phyloP scores from a whole-genome alignment of 768 basidiomycete genomes.

The Podaxis sp. region DNA sequence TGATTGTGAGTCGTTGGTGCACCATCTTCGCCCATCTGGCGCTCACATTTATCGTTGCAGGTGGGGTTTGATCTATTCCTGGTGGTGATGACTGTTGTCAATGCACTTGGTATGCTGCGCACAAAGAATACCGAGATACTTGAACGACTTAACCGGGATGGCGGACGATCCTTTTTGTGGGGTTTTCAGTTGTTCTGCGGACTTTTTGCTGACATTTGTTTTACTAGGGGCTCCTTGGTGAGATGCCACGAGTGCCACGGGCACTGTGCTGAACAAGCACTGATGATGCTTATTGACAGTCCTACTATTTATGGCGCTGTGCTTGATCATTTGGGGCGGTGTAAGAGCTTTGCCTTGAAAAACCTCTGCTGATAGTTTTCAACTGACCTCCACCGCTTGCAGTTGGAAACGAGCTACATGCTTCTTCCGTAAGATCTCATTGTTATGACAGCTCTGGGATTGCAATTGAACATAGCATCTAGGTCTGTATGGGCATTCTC shows the following conservation, averaged over 20 bases:
- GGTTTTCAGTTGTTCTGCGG: no score
- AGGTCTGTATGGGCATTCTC: conserved; percentile 6
- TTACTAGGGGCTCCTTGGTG: not conserved
- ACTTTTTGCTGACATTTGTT: not conserved
- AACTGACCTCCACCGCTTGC: not conserved
- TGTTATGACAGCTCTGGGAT: not conserved
- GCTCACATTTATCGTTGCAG: not conserved
- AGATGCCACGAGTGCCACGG: not conserved
- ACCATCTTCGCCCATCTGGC: no score
- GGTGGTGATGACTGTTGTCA: not conserved
- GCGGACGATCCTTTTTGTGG: conserved; percentile 1
- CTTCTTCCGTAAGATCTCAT: not conserved
- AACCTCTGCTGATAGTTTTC: no score
- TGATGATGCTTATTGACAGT: not conserved
- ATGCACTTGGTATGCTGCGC: conserved; percentile 3
- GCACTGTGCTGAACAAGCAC: not conserved
- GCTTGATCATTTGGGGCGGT: conserved; percentile 6
- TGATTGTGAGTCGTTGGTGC: not conserved
- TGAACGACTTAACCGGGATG: conserved; percentile 1
- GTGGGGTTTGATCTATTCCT: conserved; percentile 3
- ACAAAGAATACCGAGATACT: conserved; percentile 3
- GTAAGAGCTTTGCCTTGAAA: not conserved
- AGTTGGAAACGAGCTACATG: not conserved
- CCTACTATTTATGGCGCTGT: not conserved
- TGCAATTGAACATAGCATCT: not conserved